Percentiles rank a stretch among this genome's conserved stretches.
phyloP scores from a whole-genome alignment of 2,329 filamentous ascomycete species.

The Trichoderma cornu-damae region DNA sequence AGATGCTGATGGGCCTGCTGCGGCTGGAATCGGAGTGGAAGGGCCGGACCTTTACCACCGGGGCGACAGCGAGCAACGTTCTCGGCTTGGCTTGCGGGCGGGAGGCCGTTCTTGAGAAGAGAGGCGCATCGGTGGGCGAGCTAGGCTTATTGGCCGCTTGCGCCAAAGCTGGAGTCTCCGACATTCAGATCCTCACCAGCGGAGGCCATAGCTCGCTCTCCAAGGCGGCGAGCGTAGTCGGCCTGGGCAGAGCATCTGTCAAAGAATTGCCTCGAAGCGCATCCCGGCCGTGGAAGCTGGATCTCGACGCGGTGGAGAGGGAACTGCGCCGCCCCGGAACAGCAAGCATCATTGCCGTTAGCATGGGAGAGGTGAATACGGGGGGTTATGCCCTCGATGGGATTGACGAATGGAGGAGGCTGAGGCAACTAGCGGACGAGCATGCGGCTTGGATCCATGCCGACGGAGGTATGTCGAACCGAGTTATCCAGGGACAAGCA shows the following conservation, averaged over 20 bases:
- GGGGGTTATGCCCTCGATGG: slow-evolving; percentile 66
- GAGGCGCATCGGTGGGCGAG: slow-evolving; percentile 54
- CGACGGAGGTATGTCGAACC: slow-evolving; percentile 57
- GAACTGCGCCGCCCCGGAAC: slow-evolving; percentile 49
- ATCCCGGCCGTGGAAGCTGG: slow-evolving; percentile 61
- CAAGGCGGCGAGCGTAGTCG: slow-evolving; percentile 79
- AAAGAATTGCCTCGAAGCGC: slow-evolving; percentile 50
- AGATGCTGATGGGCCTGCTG: slow-evolving; percentile 64
- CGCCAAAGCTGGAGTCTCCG: slow-evolving; percentile 54
- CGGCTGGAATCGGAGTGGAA: slow-evolving; percentile 51
- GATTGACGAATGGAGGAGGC: slow-evolving; percentile 52
- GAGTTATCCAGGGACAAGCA: not conserved
- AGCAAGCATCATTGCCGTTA: slow-evolving; percentile 74
- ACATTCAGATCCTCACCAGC: slow-evolving; percentile 74
- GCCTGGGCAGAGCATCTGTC: slow-evolving; percentile 66
- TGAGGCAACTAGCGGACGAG: slow-evolving; percentile 66
- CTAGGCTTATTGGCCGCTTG: slow-evolving; percentile 66
- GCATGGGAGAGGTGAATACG: slow-evolving; percentile 86
- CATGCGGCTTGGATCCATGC: slow-evolving; percentile 83
- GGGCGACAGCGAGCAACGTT: slow-evolving; percentile 71
- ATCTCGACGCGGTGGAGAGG: slow-evolving; percentile 59
- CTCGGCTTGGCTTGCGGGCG: slow-evolving; percentile 65
- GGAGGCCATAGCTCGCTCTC: slow-evolving; percentile 76
- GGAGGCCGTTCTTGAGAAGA: slow-evolving; percentile 53
- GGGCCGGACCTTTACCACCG: slow-evolving; percentile 52